Evolutionary conservation across 768 basidiomycete species (phyloP), one percentile per base, ranked within the genome.

Genomic region (Mycena vulgaris): DNA sequence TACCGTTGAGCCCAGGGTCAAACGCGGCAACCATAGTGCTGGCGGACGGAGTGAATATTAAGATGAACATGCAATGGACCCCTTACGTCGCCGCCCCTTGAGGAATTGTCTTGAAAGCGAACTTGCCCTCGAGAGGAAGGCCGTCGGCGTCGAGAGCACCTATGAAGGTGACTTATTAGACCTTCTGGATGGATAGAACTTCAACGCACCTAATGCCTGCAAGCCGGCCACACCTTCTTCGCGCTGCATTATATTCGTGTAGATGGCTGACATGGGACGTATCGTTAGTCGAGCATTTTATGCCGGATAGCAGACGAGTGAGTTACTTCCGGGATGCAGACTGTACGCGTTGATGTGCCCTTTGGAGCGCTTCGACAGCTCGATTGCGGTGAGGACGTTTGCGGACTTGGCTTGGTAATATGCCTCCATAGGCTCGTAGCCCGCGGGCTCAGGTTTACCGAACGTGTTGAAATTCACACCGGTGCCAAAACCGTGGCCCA

Each of bases 331-430:
- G 4, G 58, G 58, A n/a, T 47, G 42, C 2, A 59, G 42, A 59
- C 58, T 59, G 27, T 59, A 59, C 21, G 42, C 28, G 28, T 59
- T 59, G 27, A 59, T 59, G 2, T 11, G 13, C 13, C 58, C 58
- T 17, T 47, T 31, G 2, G 58, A 59, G 2, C 58, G 58, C 40
- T 30, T 45, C 19, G 42, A 59, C 16, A 59, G 10, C 30, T 45
- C 58, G n/a, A 45, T 45, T 5, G 58, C 58, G 11, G 28, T 49
- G 25, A 49, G 23, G 23, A 49, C 16, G 25, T 49, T 49, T 14
- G 48, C 25, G 25, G 25, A 27, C 25, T 27, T 49, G 5, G 10
- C 11, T 14, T 49, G 25, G 8, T 13, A 27, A 25, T 49, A 49
- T 13, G 25, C 25, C 2, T 7, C 27, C 13, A 28, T 27, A 13